Base-by-base conservation (phyloP, 306 rosid species). In the Lotus japonicus region DNA sequence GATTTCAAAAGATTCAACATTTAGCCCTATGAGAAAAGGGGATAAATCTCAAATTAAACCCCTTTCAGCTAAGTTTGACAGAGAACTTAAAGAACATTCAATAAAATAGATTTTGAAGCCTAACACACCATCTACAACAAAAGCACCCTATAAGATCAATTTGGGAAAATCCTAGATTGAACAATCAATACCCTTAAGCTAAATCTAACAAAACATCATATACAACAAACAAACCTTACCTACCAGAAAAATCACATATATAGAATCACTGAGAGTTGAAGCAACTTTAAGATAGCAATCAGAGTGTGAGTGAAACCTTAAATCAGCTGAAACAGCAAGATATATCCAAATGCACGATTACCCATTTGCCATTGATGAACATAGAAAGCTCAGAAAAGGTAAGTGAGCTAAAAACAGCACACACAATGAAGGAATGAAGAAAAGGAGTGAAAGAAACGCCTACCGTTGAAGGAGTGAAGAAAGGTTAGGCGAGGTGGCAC, bases 381-480 rank as follows among this genome's bases (percentile, higher is more conserved):
- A 42, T 13, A 72, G 65, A 72, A 72, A 53, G 73, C 72, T 63
- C 36, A 57, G 19, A 31, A 70, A 58, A 50, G n/a, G 28, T 17
- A 38, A 38, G 42, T 38, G 42, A 38, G 42, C 55, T n/a, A n/a
- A 74, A 60, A 65, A 23, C 71, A 50, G 79, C 70, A 62, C 31
- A 79, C 43, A 3, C 1, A 21, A 21, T 21, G 26, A 21, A 36
- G 17, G 53, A 63, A 26, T 4, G 53, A 75, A 75, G 66, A 9
- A 53, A 11, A 46, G 31, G 66, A 38, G 66, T 59, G 49, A 12
- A 63, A 9, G 21, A 13, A 17, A 72, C 39, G 21, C 74, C 77
- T 58, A 77, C 85, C 81, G 66, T 58, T 65, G 82, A 69, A 77
- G 42, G 46, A 45, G 55, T 6, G 35, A 12, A 16, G 68, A 31